A percentile compares a stretch with the other conserved stretches of the same genome.
phyloP scores from a whole-genome alignment of 2,329 filamentous ascomycete species.

The Scedosporium boydii region DNA sequence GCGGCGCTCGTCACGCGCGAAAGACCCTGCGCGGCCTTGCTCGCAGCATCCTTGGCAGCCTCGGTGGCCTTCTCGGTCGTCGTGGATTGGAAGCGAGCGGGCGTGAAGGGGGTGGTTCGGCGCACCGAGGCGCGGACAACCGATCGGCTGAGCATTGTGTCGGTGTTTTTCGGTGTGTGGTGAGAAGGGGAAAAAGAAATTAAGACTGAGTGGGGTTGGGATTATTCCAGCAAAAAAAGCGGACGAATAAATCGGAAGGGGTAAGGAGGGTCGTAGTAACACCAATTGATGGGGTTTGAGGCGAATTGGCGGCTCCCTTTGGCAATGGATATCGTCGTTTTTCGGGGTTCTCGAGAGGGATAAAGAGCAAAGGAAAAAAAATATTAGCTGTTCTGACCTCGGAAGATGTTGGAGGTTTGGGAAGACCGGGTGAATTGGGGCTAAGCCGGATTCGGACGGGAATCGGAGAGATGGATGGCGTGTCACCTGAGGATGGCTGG shows the following conservation, averaged over 20 bases:
- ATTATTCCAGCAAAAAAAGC: conserved; percentile 1
- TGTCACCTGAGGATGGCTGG: neutral
- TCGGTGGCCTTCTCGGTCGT: conserved; percentile 36
- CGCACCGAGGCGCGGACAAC: conserved; percentile 34
- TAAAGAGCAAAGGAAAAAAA: conserved; percentile 26
- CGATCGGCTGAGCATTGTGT: conserved; percentile 28
- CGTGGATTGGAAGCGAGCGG: conserved; percentile 51
- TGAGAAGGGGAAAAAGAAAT: neutral
- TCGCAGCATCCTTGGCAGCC: conserved; percentile 28
- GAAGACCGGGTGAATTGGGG: conserved; percentile 3
- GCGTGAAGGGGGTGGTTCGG: conserved; percentile 34
- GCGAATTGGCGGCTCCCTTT: neutral
- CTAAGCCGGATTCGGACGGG: conserved; percentile 1
- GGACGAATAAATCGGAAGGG: neutral
- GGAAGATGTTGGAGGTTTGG: conserved; percentile 24
- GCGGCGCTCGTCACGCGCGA: conserved; percentile 73
- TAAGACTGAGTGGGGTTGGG: conserved; percentile 3
- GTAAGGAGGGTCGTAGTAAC: conserved; percentile 1
- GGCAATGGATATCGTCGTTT: neutral
- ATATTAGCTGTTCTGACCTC: conserved; percentile 28
- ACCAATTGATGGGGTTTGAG: conserved; percentile 25
- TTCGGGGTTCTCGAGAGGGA: neutral
- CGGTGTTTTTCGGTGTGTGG: neutral
- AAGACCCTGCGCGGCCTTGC: conserved; percentile 65
- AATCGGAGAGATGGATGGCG: neutral